A percentile compares a stretch with the other conserved stretches of the same genome.
phyloP scores from a whole-genome alignment of 495 filamentous ascomycete genomes.

The Amphirosellinia nigrospora region DNA sequence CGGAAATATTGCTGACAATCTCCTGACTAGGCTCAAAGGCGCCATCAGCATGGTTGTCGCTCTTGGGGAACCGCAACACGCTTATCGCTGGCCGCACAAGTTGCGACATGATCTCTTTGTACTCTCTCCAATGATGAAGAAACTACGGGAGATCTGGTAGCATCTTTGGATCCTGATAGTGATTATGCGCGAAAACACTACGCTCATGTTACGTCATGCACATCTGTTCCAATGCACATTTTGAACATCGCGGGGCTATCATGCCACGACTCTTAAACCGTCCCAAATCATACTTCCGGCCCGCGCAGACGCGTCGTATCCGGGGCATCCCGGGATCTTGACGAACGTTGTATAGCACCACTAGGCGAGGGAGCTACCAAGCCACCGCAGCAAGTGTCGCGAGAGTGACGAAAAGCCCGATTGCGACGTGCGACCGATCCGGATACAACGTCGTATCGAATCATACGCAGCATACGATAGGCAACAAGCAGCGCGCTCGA shows the following conservation, averaged over 20 bases:
- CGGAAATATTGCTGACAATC: neutral
- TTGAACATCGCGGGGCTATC: neutral
- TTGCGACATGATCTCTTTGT: neutral
- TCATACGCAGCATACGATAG: constrained; percentile 50
- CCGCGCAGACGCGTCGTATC: neutral
- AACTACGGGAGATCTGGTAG: neutral
- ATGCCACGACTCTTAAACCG: neutral
- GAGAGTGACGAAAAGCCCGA: constrained; percentile 61
- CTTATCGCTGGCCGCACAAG: neutral
- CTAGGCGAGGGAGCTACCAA: neutral
- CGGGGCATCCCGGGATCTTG: neutral
- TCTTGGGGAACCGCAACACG: neutral
- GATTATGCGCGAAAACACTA: neutral
- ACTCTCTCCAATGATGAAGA: neutral
- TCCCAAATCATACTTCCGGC: neutral
- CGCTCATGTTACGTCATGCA: constrained; percentile 8
- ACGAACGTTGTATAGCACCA: neutral
- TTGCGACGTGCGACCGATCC: constrained; percentile 55
- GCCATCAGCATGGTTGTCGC: constrained; percentile 57
- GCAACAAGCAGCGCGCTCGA: constrained; percentile 27
- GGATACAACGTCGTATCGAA: constrained; percentile 55
- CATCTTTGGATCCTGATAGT: neutral
- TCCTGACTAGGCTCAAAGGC: constrained; percentile 36
- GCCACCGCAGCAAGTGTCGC: neutral
- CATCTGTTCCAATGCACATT: neutral